Evolutionary conservation across 2,329 filamentous ascomycete genomes (phyloP), one percentile per base, ranked within the genome.

Genomic region (Aureobasidium subglaciale): DNA sequence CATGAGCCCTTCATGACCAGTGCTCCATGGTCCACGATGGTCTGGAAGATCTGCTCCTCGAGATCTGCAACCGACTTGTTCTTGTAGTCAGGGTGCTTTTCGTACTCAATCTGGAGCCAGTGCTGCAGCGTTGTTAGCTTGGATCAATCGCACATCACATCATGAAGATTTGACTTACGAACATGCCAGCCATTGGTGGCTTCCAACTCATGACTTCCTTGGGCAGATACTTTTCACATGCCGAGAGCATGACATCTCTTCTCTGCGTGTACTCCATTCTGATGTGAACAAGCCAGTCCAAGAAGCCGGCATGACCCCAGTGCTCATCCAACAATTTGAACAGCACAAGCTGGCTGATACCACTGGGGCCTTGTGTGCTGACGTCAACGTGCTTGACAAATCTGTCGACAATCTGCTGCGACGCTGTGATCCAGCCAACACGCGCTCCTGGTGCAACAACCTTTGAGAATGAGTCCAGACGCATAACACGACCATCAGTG

Each of bases 381-480:
- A 86, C 83, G 71, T 99, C 93, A 61, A 85, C 85, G 71, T 95
- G 89, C 41, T 87, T 85, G 59, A 85, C 77, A 71, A 89, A 96
- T 35, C 87, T 81, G 70, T 95, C 88, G 57, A 95, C 75, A 57
- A 99, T 78, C 73, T 96, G 87, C 64, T 86, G 86, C 2, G 88
- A 88, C 0, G 85, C 92, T 0, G 92, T 95, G 57, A 96, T 80
- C 92, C 93, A 99, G 38, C 91, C 91, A 37, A 87, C 73, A 41
- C 91, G 83, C 13, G 86, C 84, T 8, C 91, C 91, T 0, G 92
- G 91, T 0, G 90, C 80, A 29, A 96, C 78, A 1, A 96, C 88
- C 73, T 96, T 96, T 65, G 88, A 95, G 73, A 96, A 95, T 0
- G 90, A 95, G 68, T 96, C 91, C 71, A 96, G 80, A 32, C 91